These are phyloP conservation scores for Nissolia schottii DNA, from an alignment of 306 rosid genomes.

Conservation along the genomic window DNA sequence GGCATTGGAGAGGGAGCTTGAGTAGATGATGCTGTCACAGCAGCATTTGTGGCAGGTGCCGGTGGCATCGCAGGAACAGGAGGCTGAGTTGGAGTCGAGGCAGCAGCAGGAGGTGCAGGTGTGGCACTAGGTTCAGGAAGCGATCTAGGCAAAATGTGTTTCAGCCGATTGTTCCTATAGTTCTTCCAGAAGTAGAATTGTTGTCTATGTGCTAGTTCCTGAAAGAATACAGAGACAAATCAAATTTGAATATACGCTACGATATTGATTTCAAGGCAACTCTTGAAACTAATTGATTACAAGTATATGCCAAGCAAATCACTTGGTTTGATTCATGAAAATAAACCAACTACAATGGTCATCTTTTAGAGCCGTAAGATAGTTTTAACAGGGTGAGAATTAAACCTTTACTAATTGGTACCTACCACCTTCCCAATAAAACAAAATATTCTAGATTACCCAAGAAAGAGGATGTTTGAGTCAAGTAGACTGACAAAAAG, in stretches of 20 bases:
- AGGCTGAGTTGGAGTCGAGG: constrained; percentile 50
- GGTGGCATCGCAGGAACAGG: constrained; percentile 49
- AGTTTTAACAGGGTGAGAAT: not conserved
- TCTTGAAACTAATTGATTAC: not conserved
- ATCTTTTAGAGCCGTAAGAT: not conserved
- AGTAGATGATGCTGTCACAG: constrained; percentile 47
- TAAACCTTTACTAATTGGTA: not conserved
- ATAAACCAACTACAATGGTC: not conserved
- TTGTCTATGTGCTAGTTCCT: constrained; percentile 95
- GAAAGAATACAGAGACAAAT: constrained; percentile 10
- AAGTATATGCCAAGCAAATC: not conserved
- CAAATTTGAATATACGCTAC: not conserved
- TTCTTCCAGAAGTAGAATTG: constrained; percentile 99
- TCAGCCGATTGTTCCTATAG: constrained; percentile 81
- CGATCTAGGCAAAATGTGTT: constrained; percentile 82
- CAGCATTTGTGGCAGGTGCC: constrained; percentile 42
- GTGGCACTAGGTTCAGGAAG: constrained; percentile 64
- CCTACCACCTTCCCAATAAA: not conserved
- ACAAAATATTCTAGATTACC: not conserved
- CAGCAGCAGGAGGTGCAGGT: constrained; percentile 45
- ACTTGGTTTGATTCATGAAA: not conserved
- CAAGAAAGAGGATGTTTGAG: not conserved
- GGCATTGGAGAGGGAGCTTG: constrained; percentile 76
- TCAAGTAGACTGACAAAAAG: not conserved
- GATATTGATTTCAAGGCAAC: not conserved